These are phyloP conservation scores for Beauveria pseudobassiana DNA, from an alignment of 2,329 filamentous ascomycete genomes.

Conservation along the genomic window DNA sequence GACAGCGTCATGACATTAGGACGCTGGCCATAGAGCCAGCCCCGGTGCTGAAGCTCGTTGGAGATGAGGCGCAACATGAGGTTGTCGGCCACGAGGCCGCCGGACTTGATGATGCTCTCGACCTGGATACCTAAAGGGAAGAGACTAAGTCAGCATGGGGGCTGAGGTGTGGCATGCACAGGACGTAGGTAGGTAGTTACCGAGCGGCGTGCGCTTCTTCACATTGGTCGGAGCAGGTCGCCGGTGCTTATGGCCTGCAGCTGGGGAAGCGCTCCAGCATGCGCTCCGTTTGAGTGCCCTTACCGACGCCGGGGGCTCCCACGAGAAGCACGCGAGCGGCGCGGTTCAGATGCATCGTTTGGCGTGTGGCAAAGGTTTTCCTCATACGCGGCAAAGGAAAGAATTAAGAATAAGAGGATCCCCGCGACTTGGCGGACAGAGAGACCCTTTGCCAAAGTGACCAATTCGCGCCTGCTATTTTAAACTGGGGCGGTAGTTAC, in stretches of 20 bases:
- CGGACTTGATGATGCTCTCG: constrained; percentile 78
- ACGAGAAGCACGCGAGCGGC: constrained; percentile 92
- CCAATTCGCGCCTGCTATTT: neutral
- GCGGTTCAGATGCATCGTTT: constrained; percentile 57
- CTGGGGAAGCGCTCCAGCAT: constrained; percentile 78
- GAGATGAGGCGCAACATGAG: constrained; percentile 90
- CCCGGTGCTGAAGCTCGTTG: constrained; percentile 75
- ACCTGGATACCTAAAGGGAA: constrained; percentile 69
- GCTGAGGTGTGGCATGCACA: neutral
- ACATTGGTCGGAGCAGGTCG: constrained; percentile 92
- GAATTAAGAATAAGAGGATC: neutral
- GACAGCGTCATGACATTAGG: constrained; percentile 46
- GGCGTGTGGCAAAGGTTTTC: neutral
- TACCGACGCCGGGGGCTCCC: constrained; percentile 92
- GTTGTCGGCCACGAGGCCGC: constrained; percentile 82
- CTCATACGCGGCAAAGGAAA: neutral
- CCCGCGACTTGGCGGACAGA: neutral
- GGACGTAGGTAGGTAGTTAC: constrained; percentile 38
- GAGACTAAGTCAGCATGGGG: neutral
- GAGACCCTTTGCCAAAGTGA: neutral
- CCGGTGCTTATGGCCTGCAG: constrained; percentile 89
- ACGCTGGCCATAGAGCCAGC: constrained; percentile 61
- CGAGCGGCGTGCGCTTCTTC: constrained; percentile 75
- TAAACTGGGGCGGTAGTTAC: constrained; percentile 8
- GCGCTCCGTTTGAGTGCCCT: constrained; percentile 90